Conservation (phyloP, 2,329 filamentous ascomycete species). For the Ophiocordyceps unilateralis region DNA sequence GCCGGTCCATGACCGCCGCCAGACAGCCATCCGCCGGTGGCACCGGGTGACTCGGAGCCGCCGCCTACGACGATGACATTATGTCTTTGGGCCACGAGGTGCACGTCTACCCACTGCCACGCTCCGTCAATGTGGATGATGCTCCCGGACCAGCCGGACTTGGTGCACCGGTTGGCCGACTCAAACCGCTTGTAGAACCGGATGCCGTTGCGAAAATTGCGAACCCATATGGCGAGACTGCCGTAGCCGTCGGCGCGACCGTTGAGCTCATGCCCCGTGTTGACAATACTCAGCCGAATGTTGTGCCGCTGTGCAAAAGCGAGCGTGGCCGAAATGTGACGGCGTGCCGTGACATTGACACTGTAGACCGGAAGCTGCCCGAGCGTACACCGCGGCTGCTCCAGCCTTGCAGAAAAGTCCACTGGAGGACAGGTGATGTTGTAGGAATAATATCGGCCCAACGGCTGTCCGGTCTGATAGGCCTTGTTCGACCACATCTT, state of each 20-base stretch:
- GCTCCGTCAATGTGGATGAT: constrained; percentile 17
- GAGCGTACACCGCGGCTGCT: constrained; percentile 5
- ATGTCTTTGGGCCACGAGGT: constrained; percentile 11
- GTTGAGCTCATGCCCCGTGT: constrained; percentile 25
- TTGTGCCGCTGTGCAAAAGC: constrained; percentile 13
- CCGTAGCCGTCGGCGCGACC: constrained; percentile 16
- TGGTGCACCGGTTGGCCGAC: constrained; percentile 7
- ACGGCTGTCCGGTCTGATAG: constrained; percentile 9
- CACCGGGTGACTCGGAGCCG: constrained; percentile 9
- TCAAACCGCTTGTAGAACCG: constrained; percentile 9
- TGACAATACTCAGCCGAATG: constrained; percentile 22
- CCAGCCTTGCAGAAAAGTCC: constrained; percentile 5
- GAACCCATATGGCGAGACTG: constrained; percentile 15
- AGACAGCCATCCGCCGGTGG: constrained; percentile 19
- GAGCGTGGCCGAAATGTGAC: constrained; percentile 22
- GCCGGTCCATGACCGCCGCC: constrained; percentile 24
- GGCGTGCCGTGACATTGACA: constrained; percentile 7
- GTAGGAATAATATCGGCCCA: constrained; percentile 10
- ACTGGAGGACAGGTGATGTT: constrained; percentile 13
- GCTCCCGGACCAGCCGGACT: constrained; percentile 13
- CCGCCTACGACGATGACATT: constrained; percentile 19
- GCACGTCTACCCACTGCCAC: constrained; percentile 16
- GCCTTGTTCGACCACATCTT: constrained; percentile 10
- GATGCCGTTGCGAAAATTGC: constrained; percentile 14
- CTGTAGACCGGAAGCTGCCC: constrained; percentile 9